Base-by-base conservation (phyloP, 257 asterid genomes). In the Capsicum baccatum region DNA sequence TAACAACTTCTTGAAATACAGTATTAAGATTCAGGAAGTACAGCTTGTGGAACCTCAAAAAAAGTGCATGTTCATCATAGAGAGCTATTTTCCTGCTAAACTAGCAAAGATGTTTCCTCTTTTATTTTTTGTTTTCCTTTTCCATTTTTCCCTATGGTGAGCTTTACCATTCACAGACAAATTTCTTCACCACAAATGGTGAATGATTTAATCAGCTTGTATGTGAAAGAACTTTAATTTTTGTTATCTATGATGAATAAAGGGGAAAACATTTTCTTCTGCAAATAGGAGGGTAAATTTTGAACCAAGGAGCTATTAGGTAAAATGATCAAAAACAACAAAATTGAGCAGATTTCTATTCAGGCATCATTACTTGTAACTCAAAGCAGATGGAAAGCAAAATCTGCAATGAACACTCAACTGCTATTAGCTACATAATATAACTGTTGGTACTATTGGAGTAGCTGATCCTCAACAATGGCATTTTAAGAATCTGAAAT, bases 401-500 rank as follows among this genome's bases (percentile, higher is more conserved):
- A 26, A 26, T 26, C 33, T 26, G 33, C 33, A 26, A 26, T 26
- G 33, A 26, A 26, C 33, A 26, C 33, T 26, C 33, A 26, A 26
- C 33, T 26, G 33, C 33, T 26, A 26, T 26, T 26, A 26, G 33
- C 33, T 26, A 26, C 33, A 26, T 0, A 26, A 26, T 26, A 26
- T 26, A 26, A 26, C 33, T 1, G 33, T 26, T 26, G 33, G 33
- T 26, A 90, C 95, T 86, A 88, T 97, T 88, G 98, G 99, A 74
- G 99, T 95, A 67, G 87, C 89, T 16, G 97, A 95, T 88, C 97
- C 98, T 86, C 89, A 57, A 70, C 92, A 92, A 89, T 94, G 99
- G 98, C 99, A 97, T 82, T 70, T 92, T 9, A 89, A 92, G 96
- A 95, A 97, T 88, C 88, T 97, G 84, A 87, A 92, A 81, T 63